Percentiles rank a stretch among this genome's conserved stretches.
Conservation (phyloP, 2,329 filamentous ascomycete genomes). For the Aspergillus sp. region DNA sequence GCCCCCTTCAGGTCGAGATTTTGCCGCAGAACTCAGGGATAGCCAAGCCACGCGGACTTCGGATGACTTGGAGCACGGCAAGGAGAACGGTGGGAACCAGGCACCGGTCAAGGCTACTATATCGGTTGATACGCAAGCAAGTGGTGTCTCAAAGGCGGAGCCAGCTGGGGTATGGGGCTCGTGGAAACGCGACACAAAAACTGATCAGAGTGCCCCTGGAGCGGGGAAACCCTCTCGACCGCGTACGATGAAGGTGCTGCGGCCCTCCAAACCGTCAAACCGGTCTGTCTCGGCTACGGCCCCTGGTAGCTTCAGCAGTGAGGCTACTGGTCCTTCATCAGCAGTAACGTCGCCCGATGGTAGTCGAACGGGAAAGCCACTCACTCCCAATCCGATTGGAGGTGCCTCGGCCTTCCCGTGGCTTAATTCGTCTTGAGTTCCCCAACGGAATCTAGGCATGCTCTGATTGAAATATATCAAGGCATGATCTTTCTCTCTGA, state of each 20-base stretch:
- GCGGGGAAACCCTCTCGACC: constrained; percentile 62
- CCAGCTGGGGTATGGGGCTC: constrained; percentile 67
- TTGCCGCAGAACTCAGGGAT: constrained; percentile 25
- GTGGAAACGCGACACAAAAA: constrained; percentile 58
- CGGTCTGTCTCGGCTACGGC: constrained; percentile 31
- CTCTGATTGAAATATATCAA: constrained; percentile 28
- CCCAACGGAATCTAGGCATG: constrained; percentile 15
- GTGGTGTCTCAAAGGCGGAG: constrained; percentile 29
- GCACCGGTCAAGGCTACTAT: constrained; percentile 25
- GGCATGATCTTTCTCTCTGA: background rate
- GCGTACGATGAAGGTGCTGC: constrained; percentile 84
- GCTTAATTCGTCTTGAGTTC: constrained; percentile 61
- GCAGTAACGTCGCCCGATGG: constrained; percentile 28
- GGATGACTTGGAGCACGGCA: constrained; percentile 4
- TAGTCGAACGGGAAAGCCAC: constrained; percentile 46
- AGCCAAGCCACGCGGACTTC: constrained; percentile 19
- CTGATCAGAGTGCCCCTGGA: constrained; percentile 42
- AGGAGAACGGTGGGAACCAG: constrained; percentile 16
- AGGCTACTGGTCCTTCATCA: constrained; percentile 11
- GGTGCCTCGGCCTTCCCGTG: constrained; percentile 93
- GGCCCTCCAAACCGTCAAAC: constrained; percentile 65
- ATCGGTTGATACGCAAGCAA: constrained; percentile 29
- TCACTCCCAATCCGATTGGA: constrained; percentile 78
- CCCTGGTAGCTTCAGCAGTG: constrained; percentile 15
- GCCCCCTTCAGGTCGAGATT: constrained; percentile 23